Base-by-base conservation (phyloP, 345 rosid genomes). In the Citrus medica region DNA sequence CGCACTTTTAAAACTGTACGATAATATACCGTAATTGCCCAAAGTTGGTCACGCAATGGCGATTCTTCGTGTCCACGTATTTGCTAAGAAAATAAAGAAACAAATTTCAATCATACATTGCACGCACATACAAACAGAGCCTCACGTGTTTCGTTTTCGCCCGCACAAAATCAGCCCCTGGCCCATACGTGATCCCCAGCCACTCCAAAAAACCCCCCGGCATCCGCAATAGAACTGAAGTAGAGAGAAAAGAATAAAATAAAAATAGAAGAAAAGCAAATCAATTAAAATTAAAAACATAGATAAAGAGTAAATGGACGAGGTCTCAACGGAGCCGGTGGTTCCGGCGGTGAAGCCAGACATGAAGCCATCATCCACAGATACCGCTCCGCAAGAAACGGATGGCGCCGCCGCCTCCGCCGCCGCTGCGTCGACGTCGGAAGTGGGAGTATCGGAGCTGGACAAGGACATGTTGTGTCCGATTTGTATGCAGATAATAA, bases 401-500 rank as follows among this genome's bases (percentile, higher is more conserved):
- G 84, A 69, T 28, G 84, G 48, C 76, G 77, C 74, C 19, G 84
- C 37, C 75, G 77, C 73, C 14, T 81, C 78, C 76, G 9, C 76
- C 62, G 33, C 67, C 61, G 80, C 77, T 59, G 46, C 72, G 4
- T 72, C 78, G 25, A 24, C 27, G 82, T 77, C 24, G 67, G 74
- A 69, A 42, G 64, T 40, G 65, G 79, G 72, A 78, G 77, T 78
- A 7, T 60, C 81, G 48, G 89, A 89, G 79, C 87, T 86, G 71
- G 98, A 92, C 53, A 96, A 88, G 82, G 97, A 96, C 82, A 83
- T 90, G 82, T 82, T 90, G 16, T 94, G 99, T 79, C 98, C 99
- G 83, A 96, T 96, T 75, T 96, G 99, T 80, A 96, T 96, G 98
- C 98, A 94, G 89, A 84, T 96, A 37, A 92, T 96, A 10, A 92